Evolutionary conservation across 2,329 filamentous ascomycete genomes (phyloP), one percentile per base, ranked within the genome.

Genomic region (Apiospora malaysiana): DNA sequence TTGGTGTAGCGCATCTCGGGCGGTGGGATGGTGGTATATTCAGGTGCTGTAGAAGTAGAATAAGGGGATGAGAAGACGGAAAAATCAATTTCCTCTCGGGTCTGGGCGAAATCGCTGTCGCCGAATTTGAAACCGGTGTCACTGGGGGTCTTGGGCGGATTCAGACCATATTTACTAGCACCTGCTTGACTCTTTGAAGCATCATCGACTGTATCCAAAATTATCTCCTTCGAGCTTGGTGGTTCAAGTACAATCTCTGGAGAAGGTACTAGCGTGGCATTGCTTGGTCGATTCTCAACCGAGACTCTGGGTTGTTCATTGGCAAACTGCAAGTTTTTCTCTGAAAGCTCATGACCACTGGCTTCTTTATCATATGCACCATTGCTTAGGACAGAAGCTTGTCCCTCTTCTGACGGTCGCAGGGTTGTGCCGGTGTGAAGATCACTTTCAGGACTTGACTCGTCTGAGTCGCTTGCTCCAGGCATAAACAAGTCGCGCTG

Each of bases 11-110:
- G 25, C 49, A 12, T 66, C 66, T 69, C 37, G 16, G 21, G 32
- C 49, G 49, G 32, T 32, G 43, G 56, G n/a, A 40, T 42, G 23
- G 66, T 14, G 40, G 49, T 47, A 42, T 47, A 23, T 21, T 69
- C 68, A 47, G 45, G 65, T 23, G 63, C 49, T 25, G 68, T 46
- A 18, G 65, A 67, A 27, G 65, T 46, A 10, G 71, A 59, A 49
- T 42, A 70, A 7, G 71, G 72, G 6, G 72, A 73, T 43, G 72
- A 73, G 21, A 63, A 63, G 12, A 32, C 18, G 4, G 56, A 63
- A 23, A 73, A 73, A 46, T 72, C 71, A n/a, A 72, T 68, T 14
- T 72, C 72, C 43, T 70, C 68, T 5, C 69, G 63, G 8, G 72
- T 72, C 59, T 73, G 72, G 18, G 72, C 69, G n/a, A 73, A 73